Base-by-base conservation (phyloP, 129 eudicot species). In the Helianthus tuberosus region DNA sequence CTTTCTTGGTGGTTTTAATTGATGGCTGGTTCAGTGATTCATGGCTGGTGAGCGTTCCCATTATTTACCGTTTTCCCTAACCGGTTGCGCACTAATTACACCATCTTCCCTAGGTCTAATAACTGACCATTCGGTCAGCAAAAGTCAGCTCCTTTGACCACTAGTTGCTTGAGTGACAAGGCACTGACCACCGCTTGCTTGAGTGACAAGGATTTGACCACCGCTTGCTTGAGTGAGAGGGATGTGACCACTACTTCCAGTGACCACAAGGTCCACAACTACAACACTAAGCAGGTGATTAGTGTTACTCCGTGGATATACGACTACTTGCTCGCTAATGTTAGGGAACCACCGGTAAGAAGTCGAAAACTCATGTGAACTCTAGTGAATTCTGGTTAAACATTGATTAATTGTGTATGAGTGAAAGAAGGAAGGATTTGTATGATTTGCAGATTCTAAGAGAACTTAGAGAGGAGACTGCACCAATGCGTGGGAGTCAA, bases 381-480 rank as follows among this genome's bases (percentile, higher is more conserved):
- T n/a, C n/a, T n/a, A n/a, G 0, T 41, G 3, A 51, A 54, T 39
- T 38, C 51, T 1, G 7, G 20, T 3, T 29, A n/a, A n/a, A n/a
- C n/a, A 20, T 23, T 67, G 20, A 25, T 12, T n/a, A 12, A 11
- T 43, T 29, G 6, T 4, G 1, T 60, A 50, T 14, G 39, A 68
- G 43, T 38, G 27, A 64, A 41, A 32, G 35, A 54, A 39, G 13
- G 2, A 29, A 61, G 27, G 5, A 29, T 63, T 46, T 35, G 11
- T 65, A 2, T 77, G 50, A 11, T 9, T 76, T 32, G 61, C 75
- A 91, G 96, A 77, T 91, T 39, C 66, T 94, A 16, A 67, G 84
- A 64, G 84, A 94, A 67, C 89, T 94, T 16, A 87, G 98, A 58
- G 96, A 94, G 79, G 98, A 90, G 84, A 90, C 98, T 23, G 81